Percentiles rank a stretch among this genome's conserved stretches.
Conservation (phyloP, 78 protist species). For the Pigoraptor vietnamica region DNA sequence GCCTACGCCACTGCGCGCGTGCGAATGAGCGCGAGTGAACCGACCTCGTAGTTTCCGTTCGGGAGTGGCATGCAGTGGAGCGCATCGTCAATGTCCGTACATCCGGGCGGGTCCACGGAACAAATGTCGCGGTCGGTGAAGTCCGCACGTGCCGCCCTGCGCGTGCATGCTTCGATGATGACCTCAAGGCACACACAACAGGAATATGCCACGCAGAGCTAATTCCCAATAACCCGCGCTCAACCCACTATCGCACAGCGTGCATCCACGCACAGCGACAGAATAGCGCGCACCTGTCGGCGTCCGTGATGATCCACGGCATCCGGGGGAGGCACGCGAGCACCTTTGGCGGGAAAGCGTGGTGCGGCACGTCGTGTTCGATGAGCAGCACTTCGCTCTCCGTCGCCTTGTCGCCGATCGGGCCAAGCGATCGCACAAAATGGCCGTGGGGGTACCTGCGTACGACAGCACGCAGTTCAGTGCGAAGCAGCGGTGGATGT, state of each 20-base stretch:
- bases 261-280: too few relatives aligned
- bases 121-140: background rate
- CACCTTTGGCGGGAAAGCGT: background rate
- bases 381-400: conserved; percentile 38
- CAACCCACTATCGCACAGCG: too few relatives aligned
- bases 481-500: background rate
- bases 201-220: too few relatives aligned
- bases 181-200: too few relatives aligned
- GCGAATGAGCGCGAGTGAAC: too few relatives aligned
- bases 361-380: conserved; percentile 39
- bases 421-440: conserved; percentile 32
- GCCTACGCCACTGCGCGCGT: too few relatives aligned
- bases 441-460: conserved; percentile 29
- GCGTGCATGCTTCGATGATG: too few relatives aligned
- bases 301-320: background rate
- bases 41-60: conserved; percentile 39
- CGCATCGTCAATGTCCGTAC: conserved; percentile 98
- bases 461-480: background rate
- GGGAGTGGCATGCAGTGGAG: conserved; percentile 56
- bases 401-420: conserved; percentile 27
- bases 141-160: background rate
- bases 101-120: conserved; percentile 50
- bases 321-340: background rate
- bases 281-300: too few relatives aligned
- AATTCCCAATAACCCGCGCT: too few relatives aligned